Base-by-base conservation (phyloP, 2,329 filamentous ascomycete genomes). In the Cladorrhinum sp. region DNA sequence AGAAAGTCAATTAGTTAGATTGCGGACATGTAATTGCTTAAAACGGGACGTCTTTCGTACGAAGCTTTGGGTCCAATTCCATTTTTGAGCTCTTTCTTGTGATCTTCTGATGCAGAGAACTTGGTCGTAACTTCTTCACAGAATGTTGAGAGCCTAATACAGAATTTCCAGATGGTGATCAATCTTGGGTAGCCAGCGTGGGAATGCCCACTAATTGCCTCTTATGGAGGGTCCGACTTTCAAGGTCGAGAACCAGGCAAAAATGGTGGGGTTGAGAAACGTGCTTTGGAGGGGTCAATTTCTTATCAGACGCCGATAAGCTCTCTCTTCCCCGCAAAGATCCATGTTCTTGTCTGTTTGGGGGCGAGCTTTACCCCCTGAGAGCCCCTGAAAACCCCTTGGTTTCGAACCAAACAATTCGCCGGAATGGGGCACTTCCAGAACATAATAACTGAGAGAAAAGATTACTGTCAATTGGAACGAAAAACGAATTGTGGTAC, bases 21-120 rank as follows among this genome's bases (percentile, higher is more conserved):
- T 14, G 10, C n/a, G 7, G 28, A 16, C 12, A 54, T 21, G 42
- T 6, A n/a, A n/a, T n/a, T n/a, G n/a, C n/a, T n/a, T n/a, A n/a
- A n/a, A n/a, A n/a, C n/a, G 24, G 2, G 1, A 16, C 50, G n/a
- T 36, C 4, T 28, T 42, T 3, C 64, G n/a, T 67, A 70, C 69
- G 62, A 20, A 61, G 67, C 59, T 68, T 70, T 7, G 68, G 64
- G 33, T 70, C 69, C 57, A 65, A 64, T n/a, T 70, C 67, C 69
- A 70, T 70, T 8, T 50, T 62, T n/a, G n/a, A 23, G 9, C 2
- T n/a, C 18, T n/a, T 55, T 8, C 30, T 23, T 6, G 53, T 20
- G 53, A 39, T 20, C 3, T 20, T 24, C 24, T n/a, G 24, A 12
- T 14, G 24, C 50, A 30, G 26, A 30, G 20, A 54, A 28, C 12